phyloP scores from a whole-genome alignment of 2,329 filamentous ascomycete genomes.

The Triangularia setosa region DNA sequence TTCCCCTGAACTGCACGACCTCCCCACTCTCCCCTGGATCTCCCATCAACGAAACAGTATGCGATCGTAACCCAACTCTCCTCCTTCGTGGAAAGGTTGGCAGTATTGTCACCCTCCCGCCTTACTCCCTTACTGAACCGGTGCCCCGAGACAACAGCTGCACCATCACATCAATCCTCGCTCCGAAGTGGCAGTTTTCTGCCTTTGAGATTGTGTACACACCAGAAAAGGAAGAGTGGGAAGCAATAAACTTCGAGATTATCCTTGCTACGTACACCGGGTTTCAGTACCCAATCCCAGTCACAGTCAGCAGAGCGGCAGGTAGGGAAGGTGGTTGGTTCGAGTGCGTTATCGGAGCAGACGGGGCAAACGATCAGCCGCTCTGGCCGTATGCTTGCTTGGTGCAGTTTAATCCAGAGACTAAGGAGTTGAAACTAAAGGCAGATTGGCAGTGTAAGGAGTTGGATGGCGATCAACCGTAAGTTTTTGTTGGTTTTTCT shows the following conservation, averaged over 20 bases:
- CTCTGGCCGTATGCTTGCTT: conserved; percentile 22
- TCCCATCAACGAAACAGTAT: conserved; percentile 8
- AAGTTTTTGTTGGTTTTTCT: background rate
- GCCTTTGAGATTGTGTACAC: conserved; percentile 13
- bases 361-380: conserved; percentile 18
- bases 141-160: conserved; percentile 22
- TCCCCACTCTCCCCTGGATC: background rate
- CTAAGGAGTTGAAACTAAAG: conserved; percentile 17
- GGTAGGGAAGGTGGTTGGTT: conserved; percentile 17
- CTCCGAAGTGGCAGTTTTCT: conserved; percentile 23
- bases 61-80: conserved; percentile 8
- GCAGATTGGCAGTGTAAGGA: conserved; percentile 27
- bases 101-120: conserved; percentile 12
- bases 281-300: conserved; percentile 23
- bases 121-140: conserved; percentile 26
- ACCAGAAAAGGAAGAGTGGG: background rate
- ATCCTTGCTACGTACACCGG: conserved; percentile 15
- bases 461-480: conserved; percentile 25
- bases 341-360: conserved; percentile 18
- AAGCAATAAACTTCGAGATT: conserved; percentile 23
- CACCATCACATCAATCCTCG: conserved; percentile 25
- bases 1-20: conserved; percentile 22
- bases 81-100: conserved; percentile 9
- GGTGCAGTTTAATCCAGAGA: conserved; percentile 15
- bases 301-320: conserved; percentile 13